A percentile compares a stretch with the other conserved stretches of the same genome.
Evolutionary conservation across 352 stramenopile species (phyloP).

Genomic region (Phytophthora citricola): DNA sequence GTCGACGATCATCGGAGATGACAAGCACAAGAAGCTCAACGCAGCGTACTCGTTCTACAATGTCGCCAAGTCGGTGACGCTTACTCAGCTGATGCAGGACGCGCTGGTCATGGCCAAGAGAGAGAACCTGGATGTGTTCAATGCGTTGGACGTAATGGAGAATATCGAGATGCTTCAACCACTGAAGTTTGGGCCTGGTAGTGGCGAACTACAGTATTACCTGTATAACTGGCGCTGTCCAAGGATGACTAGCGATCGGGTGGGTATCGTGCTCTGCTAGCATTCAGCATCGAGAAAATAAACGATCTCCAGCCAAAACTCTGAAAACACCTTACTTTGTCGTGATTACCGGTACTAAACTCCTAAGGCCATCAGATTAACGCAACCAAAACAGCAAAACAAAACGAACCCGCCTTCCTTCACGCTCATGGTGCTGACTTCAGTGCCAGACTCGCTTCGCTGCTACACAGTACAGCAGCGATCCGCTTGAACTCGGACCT

Average conservation of each 20-base stretch:
- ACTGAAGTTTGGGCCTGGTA: slow-evolving; percentile 69
- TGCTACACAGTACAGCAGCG: slow-evolving; percentile 30
- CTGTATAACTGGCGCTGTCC: slow-evolving; percentile 83
- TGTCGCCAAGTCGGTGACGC: slow-evolving; percentile 63
- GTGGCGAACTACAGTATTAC: slow-evolving; percentile 77
- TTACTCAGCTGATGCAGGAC: slow-evolving; percentile 75
- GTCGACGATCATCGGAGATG: slow-evolving; percentile 95
- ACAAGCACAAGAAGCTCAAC: slow-evolving; percentile 95
- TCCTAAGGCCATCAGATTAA: not conserved
- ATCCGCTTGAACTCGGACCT: slow-evolving; percentile 40
- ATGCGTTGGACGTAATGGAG: slow-evolving; percentile 74
- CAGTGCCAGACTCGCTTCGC: slow-evolving; percentile 39
- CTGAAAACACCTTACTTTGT: not conserved
- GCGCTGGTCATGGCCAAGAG: slow-evolving; percentile 65
- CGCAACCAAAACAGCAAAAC: not conserved
- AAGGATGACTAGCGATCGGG: slow-evolving; percentile 54
- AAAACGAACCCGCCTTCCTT: not conserved
- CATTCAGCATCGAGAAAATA: not conserved
- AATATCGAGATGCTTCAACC: slow-evolving; percentile 62
- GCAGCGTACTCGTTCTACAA: slow-evolving; percentile 99
- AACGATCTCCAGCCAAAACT: not conserved
- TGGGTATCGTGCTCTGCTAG: slow-evolving; percentile 68
- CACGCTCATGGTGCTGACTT: slow-evolving; percentile 3
- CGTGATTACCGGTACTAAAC: not conserved
- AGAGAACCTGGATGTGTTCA: slow-evolving; percentile 67